Conservation (phyloP, 1,139 yeast genomes). For the Zygoascus sp. region DNA sequence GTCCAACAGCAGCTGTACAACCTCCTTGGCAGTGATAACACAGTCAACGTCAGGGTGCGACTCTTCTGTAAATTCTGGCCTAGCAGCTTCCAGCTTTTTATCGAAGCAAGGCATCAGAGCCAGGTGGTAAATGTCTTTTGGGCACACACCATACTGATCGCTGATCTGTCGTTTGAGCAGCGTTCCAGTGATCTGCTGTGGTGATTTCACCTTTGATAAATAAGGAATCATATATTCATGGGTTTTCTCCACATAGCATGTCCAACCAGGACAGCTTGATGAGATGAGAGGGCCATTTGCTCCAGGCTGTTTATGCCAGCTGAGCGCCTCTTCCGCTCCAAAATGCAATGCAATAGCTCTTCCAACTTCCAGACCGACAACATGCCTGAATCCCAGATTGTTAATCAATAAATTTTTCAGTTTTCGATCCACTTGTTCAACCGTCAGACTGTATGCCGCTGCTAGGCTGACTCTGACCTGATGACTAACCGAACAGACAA, state of each 20-base stretch:
- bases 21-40: constrained; percentile 86
- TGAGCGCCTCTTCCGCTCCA: constrained; percentile 50
- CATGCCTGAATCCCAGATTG: constrained; percentile 63
- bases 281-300: constrained; percentile 47
- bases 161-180: constrained; percentile 59
- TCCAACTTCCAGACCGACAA: constrained; percentile 84
- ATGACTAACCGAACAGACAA: constrained; percentile 79
- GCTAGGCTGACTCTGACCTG: constrained; percentile 84
- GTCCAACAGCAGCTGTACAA: constrained; percentile 65
- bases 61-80: constrained; percentile 55
- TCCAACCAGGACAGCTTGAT: constrained; percentile 94
- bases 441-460: constrained; percentile 52
- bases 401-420: constrained; percentile 54
- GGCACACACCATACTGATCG: constrained; percentile 29
- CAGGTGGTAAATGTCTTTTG: constrained; percentile 61
- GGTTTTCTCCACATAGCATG: constrained; percentile 90
- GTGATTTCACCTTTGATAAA: constrained; percentile 61
- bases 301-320: constrained; percentile 16
- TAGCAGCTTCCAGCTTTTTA: constrained; percentile 89
- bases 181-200: constrained; percentile 90
- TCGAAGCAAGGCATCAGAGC: constrained; percentile 97
- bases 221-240: constrained; percentile 75
- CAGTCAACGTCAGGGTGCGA: constrained; percentile 71
- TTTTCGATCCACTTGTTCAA: constrained; percentile 57
- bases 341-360: constrained; percentile 63